phyloP scores from a whole-genome alignment of 352 stramenopile genomes.

The Globisporangium sylvaticum region DNA sequence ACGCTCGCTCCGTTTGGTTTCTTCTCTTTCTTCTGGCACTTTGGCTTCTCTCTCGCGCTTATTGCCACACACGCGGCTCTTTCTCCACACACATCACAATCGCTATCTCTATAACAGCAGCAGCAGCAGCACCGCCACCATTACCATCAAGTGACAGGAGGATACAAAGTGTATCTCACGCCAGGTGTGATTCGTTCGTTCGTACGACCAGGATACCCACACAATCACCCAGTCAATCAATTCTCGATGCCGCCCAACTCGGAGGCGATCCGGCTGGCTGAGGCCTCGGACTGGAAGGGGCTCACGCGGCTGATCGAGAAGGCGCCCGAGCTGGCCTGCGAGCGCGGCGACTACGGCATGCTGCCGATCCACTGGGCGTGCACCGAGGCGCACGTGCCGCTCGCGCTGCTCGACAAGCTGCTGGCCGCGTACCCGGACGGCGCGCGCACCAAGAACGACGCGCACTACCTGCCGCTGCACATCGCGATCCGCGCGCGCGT shows the following conservation, averaged over 20 bases:
- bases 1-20: not conserved
- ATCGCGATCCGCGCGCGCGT: constrained; percentile 70
- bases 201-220: not conserved
- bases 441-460: constrained; percentile 55
- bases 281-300: constrained; percentile 72
- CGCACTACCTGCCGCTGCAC: constrained; percentile 64
- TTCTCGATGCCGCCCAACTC: constrained; percentile 37
- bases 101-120: not conserved
- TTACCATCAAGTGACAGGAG: not conserved
- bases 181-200: not conserved
- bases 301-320: constrained; percentile 65
- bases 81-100: not conserved
- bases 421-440: constrained; percentile 59
- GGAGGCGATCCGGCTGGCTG: constrained; percentile 69
- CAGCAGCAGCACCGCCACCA: not conserved
- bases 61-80: not conserved
- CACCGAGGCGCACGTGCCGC: constrained; percentile 56
- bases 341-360: constrained; percentile 75
- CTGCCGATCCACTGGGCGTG: constrained; percentile 82
- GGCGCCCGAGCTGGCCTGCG: constrained; percentile 36
- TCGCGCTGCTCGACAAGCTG: constrained; percentile 57
- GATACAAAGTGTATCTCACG: not conserved
- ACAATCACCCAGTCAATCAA: not conserved
- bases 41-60: constrained; percentile 5
- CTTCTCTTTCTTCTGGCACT: not conserved